Percentiles rank a stretch among this genome's conserved stretches.
These are phyloP conservation scores for Parasitella parasitica DNA, from an alignment of 371 early-diverging fungal genomes.

Conservation along the genomic window DNA sequence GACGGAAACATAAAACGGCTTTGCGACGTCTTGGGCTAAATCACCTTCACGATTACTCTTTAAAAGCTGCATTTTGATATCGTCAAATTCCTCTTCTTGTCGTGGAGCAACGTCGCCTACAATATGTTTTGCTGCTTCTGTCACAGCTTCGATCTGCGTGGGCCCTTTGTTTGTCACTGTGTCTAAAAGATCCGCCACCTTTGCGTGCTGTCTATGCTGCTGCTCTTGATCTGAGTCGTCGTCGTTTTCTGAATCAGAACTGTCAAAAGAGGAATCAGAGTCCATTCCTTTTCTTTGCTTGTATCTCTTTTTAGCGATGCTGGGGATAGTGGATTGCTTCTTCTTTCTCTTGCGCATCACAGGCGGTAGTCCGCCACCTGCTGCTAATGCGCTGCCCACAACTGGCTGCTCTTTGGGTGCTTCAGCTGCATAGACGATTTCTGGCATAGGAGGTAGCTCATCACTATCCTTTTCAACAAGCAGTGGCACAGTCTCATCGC, in stretches of 20 bases:
- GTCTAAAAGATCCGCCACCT: slow-evolving; percentile 38
- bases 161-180: slow-evolving; percentile 36
- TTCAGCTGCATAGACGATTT: background rate
- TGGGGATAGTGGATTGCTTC: slow-evolving; percentile 53
- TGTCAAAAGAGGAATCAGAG: slow-evolving; percentile 64
- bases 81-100: slow-evolving; percentile 42
- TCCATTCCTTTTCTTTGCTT: slow-evolving; percentile 54
- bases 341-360: slow-evolving; percentile 48
- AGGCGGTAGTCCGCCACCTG: slow-evolving; percentile 25
- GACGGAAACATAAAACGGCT: slow-evolving; percentile 80
- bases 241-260: slow-evolving; percentile 67
- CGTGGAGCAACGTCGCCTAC: slow-evolving; percentile 19
- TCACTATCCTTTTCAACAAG: slow-evolving; percentile 45
- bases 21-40: slow-evolving; percentile 36
- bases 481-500: slow-evolving; percentile 55
- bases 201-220: slow-evolving; percentile 30
- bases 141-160: slow-evolving; percentile 44
- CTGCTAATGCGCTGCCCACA: slow-evolving; percentile 55
- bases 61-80: slow-evolving; percentile 37
- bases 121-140: slow-evolving; percentile 43
- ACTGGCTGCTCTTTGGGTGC: slow-evolving; percentile 2
- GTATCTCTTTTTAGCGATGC: slow-evolving; percentile 39
- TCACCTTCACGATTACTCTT: slow-evolving; percentile 45
- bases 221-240: slow-evolving; percentile 40
- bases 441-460: slow-evolving; percentile 19